Evolutionary conservation across 2,329 filamentous ascomycete genomes (phyloP), one percentile per base, ranked within the genome.

Genomic region (Botrytis medusae): DNA sequence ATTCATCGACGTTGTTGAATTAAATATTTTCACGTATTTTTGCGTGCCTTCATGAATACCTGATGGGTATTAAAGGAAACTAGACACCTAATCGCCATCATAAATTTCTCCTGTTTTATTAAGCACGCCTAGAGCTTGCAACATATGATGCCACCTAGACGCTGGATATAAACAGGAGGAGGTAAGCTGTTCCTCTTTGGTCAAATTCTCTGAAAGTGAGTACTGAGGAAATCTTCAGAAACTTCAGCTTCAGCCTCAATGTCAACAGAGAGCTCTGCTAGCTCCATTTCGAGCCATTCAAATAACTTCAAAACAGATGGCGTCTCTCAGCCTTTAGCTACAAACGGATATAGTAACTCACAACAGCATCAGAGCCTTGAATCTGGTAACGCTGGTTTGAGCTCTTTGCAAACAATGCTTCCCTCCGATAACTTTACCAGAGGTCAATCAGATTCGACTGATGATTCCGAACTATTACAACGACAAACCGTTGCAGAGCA

Each of bases 381-480:
- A n/a, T 67, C 22, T 22, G n/a, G 46, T 7, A 37, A n/a, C 32
- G 54, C 16, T 34, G 20, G 18, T n/a, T 32, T 29, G 6, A 54
- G 51, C n/a, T 18, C 37, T 34, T 25, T n/a, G n/a, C 34, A 72
- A 16, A 37, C 20, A 64, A 65, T 71, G 59, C 44, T 59, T 64
- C 69, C 2, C 10, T 59, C 20, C 12, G 54, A 4, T 5, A 62
- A 40, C 37, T n/a, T 57, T 20, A 62, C 16, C 40, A 70, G 54
- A 9, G 54, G 32, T 46, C 51, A 37, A 61, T 46, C 54, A 22
- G 46, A 8, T 37, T 61, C 46, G 7, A 42, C 37, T 20, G 46
- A 20, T 34, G 32, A 37, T 54, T 32, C 48, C 22, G 37, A 67
- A 59, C 20, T 40, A 14, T 29, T 62, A 18, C 25, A 22, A 20